Evolutionary conservation across 441 rosid genomes (phyloP), one percentile per base, ranked within the genome.

Genomic region (Cnidoscolus chayamansa): DNA sequence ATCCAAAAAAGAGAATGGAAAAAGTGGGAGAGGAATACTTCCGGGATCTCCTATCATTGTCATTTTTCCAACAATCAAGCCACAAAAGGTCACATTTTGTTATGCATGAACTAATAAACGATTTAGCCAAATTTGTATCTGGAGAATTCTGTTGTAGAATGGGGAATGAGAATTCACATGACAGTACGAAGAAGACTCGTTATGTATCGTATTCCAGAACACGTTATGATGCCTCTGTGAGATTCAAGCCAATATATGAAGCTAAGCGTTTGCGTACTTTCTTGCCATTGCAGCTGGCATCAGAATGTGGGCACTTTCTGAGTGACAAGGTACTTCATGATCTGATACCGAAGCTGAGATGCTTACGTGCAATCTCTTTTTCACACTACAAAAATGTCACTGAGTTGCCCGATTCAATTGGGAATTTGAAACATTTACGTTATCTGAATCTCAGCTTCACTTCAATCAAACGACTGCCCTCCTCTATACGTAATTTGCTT

Each of bases 91-190:
- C 48, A 13, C 31, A 19, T 1, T 79, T 59, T 72, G 63, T 60
- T 13, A 74, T 79, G 83, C 83, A 79, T 31, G 77, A 72, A 55
- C 80, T 76, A 7, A 32, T 76, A 6, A 67, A 77, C 58, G 85
- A 82, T n/a, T 70, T 80, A 12, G 83, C 83, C n/a, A 67, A 55
- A 40, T 75, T 58, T 71, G 78, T 82, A 31, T 31, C 81, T 15
- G 83, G 81, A 57, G 83, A 74, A 25, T 72, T 77, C 60, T 75
- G 75, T 47, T 78, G 66, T 59, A 59, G 51, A 9, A n/a, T 74
- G 63, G 84, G 73, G 49, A 76, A 65, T 61, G 75, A 25, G 30
- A 45, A 77, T 10, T 63, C 43, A 11, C 8, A 16, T 19, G 19
- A 32, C 43, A 40, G 57, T 30, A 55, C 64, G 1, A 66, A 67